phyloP scores from a whole-genome alignment of 2,329 filamentous ascomycete genomes.

The Hypoxylon sp. region DNA sequence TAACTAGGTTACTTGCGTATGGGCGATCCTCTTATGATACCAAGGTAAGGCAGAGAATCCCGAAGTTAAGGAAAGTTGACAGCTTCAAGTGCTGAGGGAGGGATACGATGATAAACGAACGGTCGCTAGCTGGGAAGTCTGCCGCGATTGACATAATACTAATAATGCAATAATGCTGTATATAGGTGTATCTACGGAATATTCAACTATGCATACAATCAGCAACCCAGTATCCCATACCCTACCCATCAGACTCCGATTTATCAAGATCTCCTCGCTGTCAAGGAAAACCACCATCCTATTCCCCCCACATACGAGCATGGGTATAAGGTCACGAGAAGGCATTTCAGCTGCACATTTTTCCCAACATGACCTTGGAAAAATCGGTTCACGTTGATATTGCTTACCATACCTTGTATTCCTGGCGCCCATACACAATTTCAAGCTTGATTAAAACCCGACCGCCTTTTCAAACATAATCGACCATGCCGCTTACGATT shows the following conservation, averaged over 20 bases:
- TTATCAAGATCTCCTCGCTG: slow-evolving; percentile 17
- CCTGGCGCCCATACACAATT: slow-evolving; percentile 12
- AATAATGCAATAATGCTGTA: neutral
- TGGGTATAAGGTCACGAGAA: slow-evolving; percentile 25
- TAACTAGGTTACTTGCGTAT: slow-evolving; percentile 26
- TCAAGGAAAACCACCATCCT: slow-evolving; percentile 3
- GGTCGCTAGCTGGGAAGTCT: neutral
- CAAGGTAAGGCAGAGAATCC: neutral
- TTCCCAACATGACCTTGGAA: slow-evolving; percentile 20
- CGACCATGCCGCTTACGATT: neutral
- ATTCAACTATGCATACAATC: neutral
- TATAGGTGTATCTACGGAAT: neutral
- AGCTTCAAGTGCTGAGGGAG: slow-evolving; percentile 13
- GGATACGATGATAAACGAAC: slow-evolving; percentile 6
- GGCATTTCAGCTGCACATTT: slow-evolving; percentile 20
- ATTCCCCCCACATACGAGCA: slow-evolving; percentile 14
- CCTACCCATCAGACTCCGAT: slow-evolving; percentile 6
- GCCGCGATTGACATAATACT: neutral
- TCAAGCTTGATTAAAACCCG: slow-evolving; percentile 34
- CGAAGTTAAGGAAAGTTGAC: slow-evolving; percentile 23
- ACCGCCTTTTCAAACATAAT: slow-evolving; percentile 29
- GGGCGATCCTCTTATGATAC: slow-evolving; percentile 7
- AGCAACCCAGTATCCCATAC: neutral
- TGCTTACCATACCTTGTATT: slow-evolving; percentile 26
- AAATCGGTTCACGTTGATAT: slow-evolving; percentile 23